A percentile compares a stretch with the other conserved stretches of the same genome.
phyloP scores from a whole-genome alignment of 2,329 filamentous ascomycete genomes.

The Ophiocordyceps camponoti-leonardi region DNA sequence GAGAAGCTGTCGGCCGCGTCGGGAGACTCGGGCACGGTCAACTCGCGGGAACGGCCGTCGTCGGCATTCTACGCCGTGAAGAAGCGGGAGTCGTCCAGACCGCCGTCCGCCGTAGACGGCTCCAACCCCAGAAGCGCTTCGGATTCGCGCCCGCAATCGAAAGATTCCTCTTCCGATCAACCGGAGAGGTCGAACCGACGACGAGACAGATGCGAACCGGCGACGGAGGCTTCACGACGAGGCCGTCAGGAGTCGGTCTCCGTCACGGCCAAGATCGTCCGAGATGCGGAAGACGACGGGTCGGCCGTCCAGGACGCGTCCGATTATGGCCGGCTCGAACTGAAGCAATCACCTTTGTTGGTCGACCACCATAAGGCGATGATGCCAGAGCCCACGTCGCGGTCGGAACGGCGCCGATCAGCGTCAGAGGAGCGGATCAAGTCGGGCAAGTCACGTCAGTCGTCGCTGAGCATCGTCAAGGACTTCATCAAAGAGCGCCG shows the following conservation, averaged over 20 bases:
- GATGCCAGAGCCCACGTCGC: conserved; percentile 15
- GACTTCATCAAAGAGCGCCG: conserved; percentile 44
- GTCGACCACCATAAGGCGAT: conserved; percentile 33
- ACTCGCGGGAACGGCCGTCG: conserved; percentile 22
- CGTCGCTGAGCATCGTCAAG: conserved; percentile 41
- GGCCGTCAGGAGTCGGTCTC: conserved; percentile 61
- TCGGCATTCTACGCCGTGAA: conserved; percentile 44
- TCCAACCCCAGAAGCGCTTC: conserved; percentile 16
- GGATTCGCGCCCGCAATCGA: conserved; percentile 20
- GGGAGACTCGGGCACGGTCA: conserved; percentile 8
- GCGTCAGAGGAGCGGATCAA: conserved; percentile 17
- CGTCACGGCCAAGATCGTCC: conserved; percentile 69
- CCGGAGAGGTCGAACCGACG: conserved; percentile 16
- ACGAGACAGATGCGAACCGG: conserved; percentile 33
- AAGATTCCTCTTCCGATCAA: conserved; percentile 28
- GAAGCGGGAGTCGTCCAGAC: conserved; percentile 27
- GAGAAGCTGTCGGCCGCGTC: conserved; percentile 50
- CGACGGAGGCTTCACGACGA: conserved; percentile 34
- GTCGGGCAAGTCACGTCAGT: conserved; percentile 28
- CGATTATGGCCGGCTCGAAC: conserved; percentile 30
- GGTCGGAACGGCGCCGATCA: conserved; percentile 8
- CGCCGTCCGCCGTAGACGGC: conserved; percentile 27
- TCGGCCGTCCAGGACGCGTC: conserved; percentile 20
- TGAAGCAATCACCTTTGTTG: conserved; percentile 41
- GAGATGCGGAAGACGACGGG: conserved; percentile 35